These are phyloP conservation scores for Apiotrichum veenhuisii DNA, from an alignment of 1,284 basidiomycete species.

Conservation along the genomic window DNA sequence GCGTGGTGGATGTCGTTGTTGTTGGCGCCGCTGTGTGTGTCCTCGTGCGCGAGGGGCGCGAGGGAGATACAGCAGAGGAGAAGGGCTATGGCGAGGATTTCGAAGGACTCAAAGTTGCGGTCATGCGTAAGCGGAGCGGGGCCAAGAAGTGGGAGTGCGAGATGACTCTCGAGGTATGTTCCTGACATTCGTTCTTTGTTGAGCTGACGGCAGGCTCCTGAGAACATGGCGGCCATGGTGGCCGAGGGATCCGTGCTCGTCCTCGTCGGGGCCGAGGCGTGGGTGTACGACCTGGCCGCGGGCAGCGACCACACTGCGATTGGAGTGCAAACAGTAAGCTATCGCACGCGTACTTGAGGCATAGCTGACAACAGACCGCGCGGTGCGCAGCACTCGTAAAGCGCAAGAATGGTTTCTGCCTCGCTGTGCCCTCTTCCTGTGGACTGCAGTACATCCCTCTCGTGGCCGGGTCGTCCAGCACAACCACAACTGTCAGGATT, in stretches of 20 bases:
- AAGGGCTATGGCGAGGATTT: too few relatives aligned
- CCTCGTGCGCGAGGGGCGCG: neutral
- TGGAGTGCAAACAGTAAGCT: neutral
- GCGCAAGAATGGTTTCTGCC: too few relatives aligned
- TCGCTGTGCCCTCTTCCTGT: too few relatives aligned
- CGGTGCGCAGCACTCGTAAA: too few relatives aligned
- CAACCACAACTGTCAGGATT: neutral
- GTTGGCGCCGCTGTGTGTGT: constrained; percentile 2
- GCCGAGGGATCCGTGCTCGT: constrained; percentile 2
- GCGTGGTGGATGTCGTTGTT: neutral
- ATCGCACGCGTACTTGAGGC: fast-evolving
- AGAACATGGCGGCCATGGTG: neutral
- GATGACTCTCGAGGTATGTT: constrained; percentile 7
- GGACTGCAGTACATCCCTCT: too few relatives aligned
- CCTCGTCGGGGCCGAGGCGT: constrained; percentile 2
- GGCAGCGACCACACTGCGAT: neutral
- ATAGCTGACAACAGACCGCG: neutral
- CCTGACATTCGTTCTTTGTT: too few relatives aligned
- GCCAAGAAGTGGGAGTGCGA: constrained; percentile 5
- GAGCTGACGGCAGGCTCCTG: neutral
- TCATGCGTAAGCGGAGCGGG: constrained; percentile 7
- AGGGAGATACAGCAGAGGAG: too few relatives aligned
- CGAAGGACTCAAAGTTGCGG: too few relatives aligned
- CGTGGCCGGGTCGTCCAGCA: neutral
- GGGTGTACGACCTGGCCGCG: neutral